Percentiles rank a stretch among this genome's conserved stretches.
Conservation (phyloP, 768 basidiomycete species). For the Mycena rosella region DNA sequence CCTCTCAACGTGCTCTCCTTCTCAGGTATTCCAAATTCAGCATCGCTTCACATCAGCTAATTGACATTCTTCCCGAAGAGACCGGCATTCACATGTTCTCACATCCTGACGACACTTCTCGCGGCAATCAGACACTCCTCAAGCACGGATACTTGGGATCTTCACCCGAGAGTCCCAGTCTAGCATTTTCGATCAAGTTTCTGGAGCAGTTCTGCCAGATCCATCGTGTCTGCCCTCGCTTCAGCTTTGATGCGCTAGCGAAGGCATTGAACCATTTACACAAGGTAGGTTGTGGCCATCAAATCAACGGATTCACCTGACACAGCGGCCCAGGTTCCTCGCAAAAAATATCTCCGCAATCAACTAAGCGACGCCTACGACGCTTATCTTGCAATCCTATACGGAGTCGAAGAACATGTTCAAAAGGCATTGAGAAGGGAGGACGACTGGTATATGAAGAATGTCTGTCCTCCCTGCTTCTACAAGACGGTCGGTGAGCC, state of each 20-base stretch:
- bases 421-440: not conserved
- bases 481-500: conserved; percentile 3
- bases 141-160: not conserved
- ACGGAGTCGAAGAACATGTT: not conserved
- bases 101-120: too few species aligned
- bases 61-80: too few species aligned
- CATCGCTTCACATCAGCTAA: too few species aligned
- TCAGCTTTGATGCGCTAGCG: conserved; percentile 40
- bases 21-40: too few species aligned
- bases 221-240: conserved; percentile 39
- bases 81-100: too few species aligned
- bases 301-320: too few species aligned
- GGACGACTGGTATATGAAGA: not conserved
- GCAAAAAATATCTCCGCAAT: not conserved
- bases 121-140: not conserved
- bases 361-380: conserved; percentile 2
- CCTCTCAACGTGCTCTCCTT: too few species aligned
- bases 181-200: conserved; percentile 34
- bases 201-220: conserved; percentile 42
- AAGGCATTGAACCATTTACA: conserved; percentile 36
- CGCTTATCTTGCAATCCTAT: conserved; percentile 12
- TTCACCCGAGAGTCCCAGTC: not conserved
- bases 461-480: conserved; percentile 16
- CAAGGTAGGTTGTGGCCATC: too few species aligned
- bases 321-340: not conserved